These are phyloP conservation scores for Pleurozium schreberi DNA, from an alignment of 225 moss, liverwort and hornwort genomes.

Conservation along the genomic window DNA sequence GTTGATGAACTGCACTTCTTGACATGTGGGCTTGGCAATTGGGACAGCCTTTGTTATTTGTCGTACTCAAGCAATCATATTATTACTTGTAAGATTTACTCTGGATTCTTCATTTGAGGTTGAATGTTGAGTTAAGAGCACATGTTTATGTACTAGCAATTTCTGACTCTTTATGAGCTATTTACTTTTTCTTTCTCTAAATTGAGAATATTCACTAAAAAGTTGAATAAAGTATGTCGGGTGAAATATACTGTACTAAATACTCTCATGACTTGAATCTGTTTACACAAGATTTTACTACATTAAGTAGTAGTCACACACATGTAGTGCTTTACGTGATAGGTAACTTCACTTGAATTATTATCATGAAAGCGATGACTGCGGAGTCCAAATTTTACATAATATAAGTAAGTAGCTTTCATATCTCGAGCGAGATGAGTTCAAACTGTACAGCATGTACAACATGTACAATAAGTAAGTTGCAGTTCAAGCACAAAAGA, in stretches of 20 bases:
- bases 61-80: neutral
- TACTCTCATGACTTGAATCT: neutral
- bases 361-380: neutral
- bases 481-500: neutral
- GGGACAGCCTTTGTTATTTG: slow-evolving; percentile 1
- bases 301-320: neutral
- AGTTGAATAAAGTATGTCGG: neutral
- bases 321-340: neutral
- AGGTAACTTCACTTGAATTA: neutral
- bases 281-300: neutral
- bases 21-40: neutral
- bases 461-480: neutral
- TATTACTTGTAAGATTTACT: neutral
- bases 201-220: neutral
- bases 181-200: no score
- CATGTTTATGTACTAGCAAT: neutral
- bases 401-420: neutral
- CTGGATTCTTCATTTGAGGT: neutral
- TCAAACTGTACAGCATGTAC: neutral
- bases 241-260: neutral
- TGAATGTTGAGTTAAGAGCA: neutral
- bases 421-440: neutral
- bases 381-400: neutral
- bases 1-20: neutral
- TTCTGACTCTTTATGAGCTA: no score